A percentile compares a stretch with the other conserved stretches of the same genome.
Conservation (phyloP, 2,329 filamentous ascomycete genomes). For the Colletotrichum phormii region DNA sequence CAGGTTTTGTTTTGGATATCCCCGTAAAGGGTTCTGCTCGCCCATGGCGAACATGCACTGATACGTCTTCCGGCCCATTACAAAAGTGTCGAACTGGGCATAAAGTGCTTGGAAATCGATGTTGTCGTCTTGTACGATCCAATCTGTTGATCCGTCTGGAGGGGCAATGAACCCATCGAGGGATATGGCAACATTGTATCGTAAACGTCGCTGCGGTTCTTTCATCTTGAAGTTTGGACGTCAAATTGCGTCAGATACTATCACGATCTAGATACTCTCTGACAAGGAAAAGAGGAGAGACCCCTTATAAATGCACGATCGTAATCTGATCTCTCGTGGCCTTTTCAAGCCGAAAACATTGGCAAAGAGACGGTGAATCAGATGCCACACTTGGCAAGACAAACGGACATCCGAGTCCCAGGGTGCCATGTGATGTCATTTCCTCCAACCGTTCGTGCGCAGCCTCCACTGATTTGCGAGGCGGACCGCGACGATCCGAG, state of each 20-base stretch:
- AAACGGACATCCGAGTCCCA: slow-evolving; percentile 17
- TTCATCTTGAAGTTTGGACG: not conserved
- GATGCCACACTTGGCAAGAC: not conserved
- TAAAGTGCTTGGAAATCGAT: slow-evolving; percentile 49
- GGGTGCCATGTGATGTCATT: slow-evolving; percentile 24
- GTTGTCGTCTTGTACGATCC: slow-evolving; percentile 46
- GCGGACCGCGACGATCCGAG: not conserved
- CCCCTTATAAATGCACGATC: not conserved
- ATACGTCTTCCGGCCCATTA: slow-evolving; percentile 52
- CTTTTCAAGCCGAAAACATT: not conserved
- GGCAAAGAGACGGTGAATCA: not conserved
- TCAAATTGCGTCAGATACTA: not conserved
- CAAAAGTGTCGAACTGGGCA: slow-evolving; percentile 44
- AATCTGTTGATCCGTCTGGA: slow-evolving; percentile 42
- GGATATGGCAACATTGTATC: slow-evolving; percentile 49
- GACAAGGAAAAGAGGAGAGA: not conserved
- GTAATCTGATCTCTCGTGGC: not conserved
- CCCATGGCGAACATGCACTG: slow-evolving; percentile 41
- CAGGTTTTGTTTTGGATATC: slow-evolving; percentile 39
- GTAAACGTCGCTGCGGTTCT: slow-evolving; percentile 36
- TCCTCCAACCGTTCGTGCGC: not conserved
- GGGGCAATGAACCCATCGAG: slow-evolving; percentile 51
- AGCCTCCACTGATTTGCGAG: not conserved
- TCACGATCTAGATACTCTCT: not conserved
- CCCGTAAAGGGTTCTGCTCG: slow-evolving; percentile 40